Evolutionary conservation across 2,329 filamentous ascomycete genomes (phyloP).

Genomic region (Mycosphaerella sp.): DNA sequence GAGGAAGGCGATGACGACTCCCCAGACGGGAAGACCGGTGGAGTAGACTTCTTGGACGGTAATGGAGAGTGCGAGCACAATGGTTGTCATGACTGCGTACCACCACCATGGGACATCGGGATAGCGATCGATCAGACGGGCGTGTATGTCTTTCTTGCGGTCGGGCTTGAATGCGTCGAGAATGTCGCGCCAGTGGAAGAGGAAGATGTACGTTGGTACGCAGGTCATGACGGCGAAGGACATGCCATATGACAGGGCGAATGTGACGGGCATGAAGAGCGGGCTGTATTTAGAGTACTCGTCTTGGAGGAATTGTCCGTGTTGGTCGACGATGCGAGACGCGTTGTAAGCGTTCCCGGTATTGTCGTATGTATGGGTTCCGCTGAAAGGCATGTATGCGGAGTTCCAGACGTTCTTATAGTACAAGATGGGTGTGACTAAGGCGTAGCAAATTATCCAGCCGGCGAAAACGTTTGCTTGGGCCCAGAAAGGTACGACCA

Average conservation of each 20-base stretch:
- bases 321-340: not conserved
- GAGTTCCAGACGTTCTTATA: slow-evolving; percentile 2
- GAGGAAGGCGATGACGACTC: not conserved
- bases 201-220: slow-evolving; percentile 45
- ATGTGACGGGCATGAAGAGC: slow-evolving; percentile 2
- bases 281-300: not conserved
- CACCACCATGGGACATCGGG: slow-evolving; percentile 42
- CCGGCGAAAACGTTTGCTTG: slow-evolving; percentile 3
- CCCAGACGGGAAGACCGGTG: slow-evolving; percentile 3
- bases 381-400: not conserved
- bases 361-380: slow-evolving; percentile 1
- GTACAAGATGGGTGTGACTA: not conserved
- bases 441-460: not conserved
- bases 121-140: slow-evolving; percentile 48
- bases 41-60: slow-evolving; percentile 2
- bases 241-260: slow-evolving; percentile 18
- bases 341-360: not conserved
- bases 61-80: slow-evolving; percentile 3
- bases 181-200: slow-evolving; percentile 52
- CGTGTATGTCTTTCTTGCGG: slow-evolving; percentile 44
- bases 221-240: slow-evolving; percentile 51
- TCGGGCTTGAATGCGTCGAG: slow-evolving; percentile 41
- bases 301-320: not conserved
- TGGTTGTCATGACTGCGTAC: slow-evolving; percentile 27
- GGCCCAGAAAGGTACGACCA: slow-evolving; percentile 2